A percentile compares a stretch with the other conserved stretches of the same genome.
Conservation (phyloP, 2,329 filamentous ascomycete genomes). For the Ophiocordyceps camponoti-floridani region DNA sequence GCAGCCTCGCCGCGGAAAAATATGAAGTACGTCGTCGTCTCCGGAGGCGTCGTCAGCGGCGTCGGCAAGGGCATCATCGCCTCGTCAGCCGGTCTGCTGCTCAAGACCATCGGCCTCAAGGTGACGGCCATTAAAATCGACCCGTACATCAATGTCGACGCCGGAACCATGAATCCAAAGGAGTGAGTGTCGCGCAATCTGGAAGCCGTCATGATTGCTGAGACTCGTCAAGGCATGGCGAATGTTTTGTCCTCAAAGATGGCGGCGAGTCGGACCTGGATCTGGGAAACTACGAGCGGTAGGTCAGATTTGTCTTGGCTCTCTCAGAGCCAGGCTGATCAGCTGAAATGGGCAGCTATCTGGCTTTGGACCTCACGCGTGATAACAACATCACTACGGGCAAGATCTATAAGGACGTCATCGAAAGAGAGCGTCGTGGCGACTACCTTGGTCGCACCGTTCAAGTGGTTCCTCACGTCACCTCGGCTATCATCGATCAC, state of each 20-base stretch:
- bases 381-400: conserved; percentile 97
- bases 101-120: conserved; percentile 10
- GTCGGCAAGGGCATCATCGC: conserved; percentile 29
- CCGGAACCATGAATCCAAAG: conserved; percentile 11
- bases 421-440: conserved; percentile 46
- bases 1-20: conserved; percentile 10
- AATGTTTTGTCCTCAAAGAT: conserved; percentile 76
- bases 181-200: conserved; percentile 7
- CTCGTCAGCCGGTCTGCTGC: conserved; percentile 46
- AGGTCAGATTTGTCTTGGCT: no score
- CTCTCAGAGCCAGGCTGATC: no score
- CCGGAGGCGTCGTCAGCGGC: conserved; percentile 34
- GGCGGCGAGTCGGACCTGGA: conserved; percentile 45
- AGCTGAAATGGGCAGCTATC: conserved; percentile 27
- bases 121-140: conserved; percentile 21
- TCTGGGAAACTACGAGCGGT: conserved; percentile 36
- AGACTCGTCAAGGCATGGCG: conserved; percentile 48
- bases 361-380: conserved; percentile 61
- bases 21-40: conserved; percentile 73
- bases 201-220: conserved; percentile 1
- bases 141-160: conserved; percentile 25
- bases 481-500: conserved; percentile 83
- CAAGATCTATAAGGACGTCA: conserved; percentile 85
- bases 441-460: conserved; percentile 82
- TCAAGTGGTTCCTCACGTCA: conserved; percentile 85